Evolutionary conservation across 1,284 basidiomycete species (phyloP).

Genomic region (Athelia sp.): DNA sequence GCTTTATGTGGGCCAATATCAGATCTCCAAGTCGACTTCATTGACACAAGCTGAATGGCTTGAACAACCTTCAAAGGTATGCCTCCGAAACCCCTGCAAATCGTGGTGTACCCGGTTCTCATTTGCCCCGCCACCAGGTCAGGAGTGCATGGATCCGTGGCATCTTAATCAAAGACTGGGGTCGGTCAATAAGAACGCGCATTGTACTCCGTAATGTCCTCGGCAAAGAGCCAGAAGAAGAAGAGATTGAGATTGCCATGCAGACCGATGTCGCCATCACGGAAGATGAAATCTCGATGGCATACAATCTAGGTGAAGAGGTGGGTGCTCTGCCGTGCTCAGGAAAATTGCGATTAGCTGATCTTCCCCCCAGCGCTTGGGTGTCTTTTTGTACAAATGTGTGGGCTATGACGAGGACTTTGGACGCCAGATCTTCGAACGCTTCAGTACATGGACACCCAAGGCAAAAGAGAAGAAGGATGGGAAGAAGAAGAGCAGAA

Average conservation of each 20-base stretch:
- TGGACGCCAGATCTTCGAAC: background rate
- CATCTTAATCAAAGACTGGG: background rate
- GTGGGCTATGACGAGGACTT: background rate
- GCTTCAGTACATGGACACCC: background rate
- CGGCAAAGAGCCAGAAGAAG: background rate
- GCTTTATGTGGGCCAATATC: slow-evolving; percentile 1
- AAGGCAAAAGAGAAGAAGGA: background rate
- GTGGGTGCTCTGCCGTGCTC: background rate
- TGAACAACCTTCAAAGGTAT: background rate
- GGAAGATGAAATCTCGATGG: background rate
- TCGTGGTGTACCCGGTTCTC: background rate
- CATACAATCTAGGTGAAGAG: background rate
- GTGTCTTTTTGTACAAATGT: background rate
- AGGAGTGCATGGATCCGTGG: background rate
- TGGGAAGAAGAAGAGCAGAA: background rate
- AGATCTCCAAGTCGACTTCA: background rate
- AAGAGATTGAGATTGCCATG: background rate
- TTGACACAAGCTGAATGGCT: background rate
- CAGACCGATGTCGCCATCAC: background rate
- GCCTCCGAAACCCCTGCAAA: background rate
- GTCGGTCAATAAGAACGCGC: background rate
- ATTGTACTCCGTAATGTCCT: background rate
- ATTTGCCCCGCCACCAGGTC: background rate
- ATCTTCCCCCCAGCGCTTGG: background rate
- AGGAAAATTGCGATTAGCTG: background rate